These are phyloP conservation scores for Solanum gracilifrons DNA, from an alignment of 257 asterid species.

Conservation along the genomic window DNA sequence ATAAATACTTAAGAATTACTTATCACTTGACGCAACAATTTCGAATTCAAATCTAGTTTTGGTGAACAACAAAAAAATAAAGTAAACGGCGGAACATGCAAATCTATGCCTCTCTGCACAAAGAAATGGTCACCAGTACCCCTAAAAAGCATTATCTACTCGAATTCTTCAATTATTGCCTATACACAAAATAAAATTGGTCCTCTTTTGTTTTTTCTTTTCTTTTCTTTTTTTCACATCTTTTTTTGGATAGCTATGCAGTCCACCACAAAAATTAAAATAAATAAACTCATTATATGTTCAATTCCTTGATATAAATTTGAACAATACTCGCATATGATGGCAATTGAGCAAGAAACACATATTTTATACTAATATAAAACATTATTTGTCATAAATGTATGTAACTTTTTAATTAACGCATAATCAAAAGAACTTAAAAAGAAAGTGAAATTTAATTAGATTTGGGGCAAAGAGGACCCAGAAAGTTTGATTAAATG, in stretches of 20 bases:
- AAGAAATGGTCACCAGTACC: neutral
- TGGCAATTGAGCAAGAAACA: neutral
- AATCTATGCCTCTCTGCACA: neutral
- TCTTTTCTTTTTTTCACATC: neutral
- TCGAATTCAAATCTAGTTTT: neutral
- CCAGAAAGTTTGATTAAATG: neutral
- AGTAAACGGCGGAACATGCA: constrained; percentile 37
- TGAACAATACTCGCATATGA: neutral
- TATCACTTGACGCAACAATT: neutral
- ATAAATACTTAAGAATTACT: neutral
- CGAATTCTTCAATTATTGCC: constrained; percentile 1
- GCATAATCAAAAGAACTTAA: neutral
- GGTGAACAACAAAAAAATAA: constrained; percentile 24
- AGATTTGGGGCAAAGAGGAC: neutral
- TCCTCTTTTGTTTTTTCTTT: neutral
- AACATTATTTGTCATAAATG: neutral
- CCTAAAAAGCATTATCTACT: constrained; percentile 4
- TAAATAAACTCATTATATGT: neutral
- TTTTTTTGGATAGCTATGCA: neutral
- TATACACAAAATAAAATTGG: neutral
- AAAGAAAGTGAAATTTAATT: neutral
- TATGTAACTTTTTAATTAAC: neutral
- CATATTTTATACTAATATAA: neutral
- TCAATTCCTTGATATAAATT: neutral
- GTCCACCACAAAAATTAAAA: neutral